Percentiles rank a stretch among this genome's conserved stretches.
Conservation (phyloP, 371 early-diverging fungal species). For the Circinella minor region DNA sequence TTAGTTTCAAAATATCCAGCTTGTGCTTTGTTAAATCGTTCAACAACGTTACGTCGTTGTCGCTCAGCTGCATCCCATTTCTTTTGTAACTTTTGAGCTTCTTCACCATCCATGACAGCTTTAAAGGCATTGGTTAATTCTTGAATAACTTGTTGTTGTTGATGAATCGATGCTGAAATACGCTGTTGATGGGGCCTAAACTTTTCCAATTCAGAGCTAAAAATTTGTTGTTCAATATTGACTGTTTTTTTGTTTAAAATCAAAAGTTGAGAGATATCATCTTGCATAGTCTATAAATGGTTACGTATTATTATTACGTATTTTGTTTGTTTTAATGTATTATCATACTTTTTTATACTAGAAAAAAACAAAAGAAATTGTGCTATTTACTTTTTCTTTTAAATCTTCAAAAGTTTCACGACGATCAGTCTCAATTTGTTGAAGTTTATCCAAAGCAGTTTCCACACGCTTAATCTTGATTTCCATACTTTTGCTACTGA, state of each 20-base stretch:
- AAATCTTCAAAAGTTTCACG: conserved; percentile 79
- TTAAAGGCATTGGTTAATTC: conserved; percentile 78
- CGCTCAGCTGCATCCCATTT: conserved; percentile 70
- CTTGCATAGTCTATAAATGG: conserved; percentile 69
- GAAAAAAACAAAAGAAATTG: too few relatives aligned
- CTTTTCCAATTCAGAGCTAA: conserved; percentile 90
- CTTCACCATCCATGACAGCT: conserved; percentile 75
- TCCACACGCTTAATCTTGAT: conserved; percentile 70
- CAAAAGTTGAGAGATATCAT: conserved; percentile 88
- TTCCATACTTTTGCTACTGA: conserved; percentile 37
- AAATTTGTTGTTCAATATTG: conserved; percentile 84
- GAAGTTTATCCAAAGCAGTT: conserved; percentile 72
- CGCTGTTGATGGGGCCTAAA: conserved; percentile 80
- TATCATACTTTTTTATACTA: too few relatives aligned
- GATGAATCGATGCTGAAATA: conserved; percentile 74
- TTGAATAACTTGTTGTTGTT: conserved; percentile 77
- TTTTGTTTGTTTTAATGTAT: too few relatives aligned
- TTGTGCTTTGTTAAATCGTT: conserved; percentile 64
- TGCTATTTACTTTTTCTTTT: conserved; percentile 69
- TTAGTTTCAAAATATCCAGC: conserved; percentile 65
- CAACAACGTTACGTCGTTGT: conserved; percentile 59
- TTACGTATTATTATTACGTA: not conserved
- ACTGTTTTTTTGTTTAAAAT: conserved; percentile 79
- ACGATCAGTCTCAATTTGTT: conserved; percentile 80
- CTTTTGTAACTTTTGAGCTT: conserved; percentile 70